phyloP scores from a whole-genome alignment of 176 grass and related monocot genomes.

The Puccinellia tenuiflora region DNA sequence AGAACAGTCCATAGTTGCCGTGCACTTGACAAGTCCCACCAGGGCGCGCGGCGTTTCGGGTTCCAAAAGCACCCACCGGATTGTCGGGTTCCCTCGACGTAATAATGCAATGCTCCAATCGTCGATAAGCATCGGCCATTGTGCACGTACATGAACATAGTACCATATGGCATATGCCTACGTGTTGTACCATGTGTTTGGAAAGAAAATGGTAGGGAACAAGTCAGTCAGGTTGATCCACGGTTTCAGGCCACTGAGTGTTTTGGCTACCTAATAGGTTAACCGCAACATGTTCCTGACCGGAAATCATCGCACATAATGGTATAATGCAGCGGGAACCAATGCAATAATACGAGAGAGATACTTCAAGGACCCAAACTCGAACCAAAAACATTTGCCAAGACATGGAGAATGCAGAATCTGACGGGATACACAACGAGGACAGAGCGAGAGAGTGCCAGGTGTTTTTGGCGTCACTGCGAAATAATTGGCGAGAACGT shows the following conservation, averaged over 20 bases:
- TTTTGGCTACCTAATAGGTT: slow-evolving; percentile 4
- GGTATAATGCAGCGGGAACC: neutral
- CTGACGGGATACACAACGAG: neutral
- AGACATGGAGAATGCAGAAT: neutral
- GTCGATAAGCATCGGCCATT: no score
- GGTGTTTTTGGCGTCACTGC: neutral
- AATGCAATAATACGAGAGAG: no score
- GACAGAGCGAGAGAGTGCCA: neutral
- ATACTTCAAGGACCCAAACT: neutral
- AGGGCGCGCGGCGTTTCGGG: no score
- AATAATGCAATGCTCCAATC: no score
- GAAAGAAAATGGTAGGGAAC: neutral
- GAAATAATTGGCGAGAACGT: slow-evolving; percentile 22
- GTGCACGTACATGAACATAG: no score
- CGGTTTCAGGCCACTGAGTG: neutral
- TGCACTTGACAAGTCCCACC: no score
- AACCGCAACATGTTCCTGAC: neutral
- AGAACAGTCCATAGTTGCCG: no score
- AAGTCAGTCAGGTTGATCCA: neutral
- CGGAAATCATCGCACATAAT: neutral
- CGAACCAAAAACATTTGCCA: neutral
- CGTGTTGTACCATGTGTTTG: neutral
- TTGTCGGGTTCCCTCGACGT: no score
- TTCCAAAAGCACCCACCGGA: no score
- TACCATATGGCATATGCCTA: no score